Evolutionary conservation across 495 filamentous ascomycete species (phyloP).

Genomic region (Evansstolkia leycettana): DNA sequence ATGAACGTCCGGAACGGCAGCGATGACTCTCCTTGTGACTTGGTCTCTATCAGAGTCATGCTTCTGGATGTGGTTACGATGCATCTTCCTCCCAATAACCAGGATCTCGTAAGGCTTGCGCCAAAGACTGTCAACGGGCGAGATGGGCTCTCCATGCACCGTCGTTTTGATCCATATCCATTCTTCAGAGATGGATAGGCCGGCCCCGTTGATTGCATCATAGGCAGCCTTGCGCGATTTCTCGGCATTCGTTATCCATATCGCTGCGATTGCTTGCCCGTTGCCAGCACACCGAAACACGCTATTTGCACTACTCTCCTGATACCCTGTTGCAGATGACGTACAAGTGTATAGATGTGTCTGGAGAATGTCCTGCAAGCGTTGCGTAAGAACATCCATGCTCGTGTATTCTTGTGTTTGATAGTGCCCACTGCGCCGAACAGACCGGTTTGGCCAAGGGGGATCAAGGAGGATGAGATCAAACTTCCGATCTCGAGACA

Average conservation of each 20-base stretch:
- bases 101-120: constrained; percentile 81
- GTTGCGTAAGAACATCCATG: constrained; percentile 16
- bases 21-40: constrained; percentile 45
- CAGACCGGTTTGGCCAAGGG: constrained; percentile 90
- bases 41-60: background rate
- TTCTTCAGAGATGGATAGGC: constrained; percentile 57
- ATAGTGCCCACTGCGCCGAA: constrained; percentile 57
- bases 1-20: constrained; percentile 80
- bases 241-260: constrained; percentile 84
- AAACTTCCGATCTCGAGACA: constrained; percentile 36
- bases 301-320: no score
- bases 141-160: constrained; percentile 52
- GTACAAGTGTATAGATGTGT: constrained; percentile 11
- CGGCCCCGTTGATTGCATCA: constrained; percentile 47
- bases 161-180: constrained; percentile 93
- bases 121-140: constrained; percentile 55
- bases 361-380: constrained; percentile 17
- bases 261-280: constrained; percentile 30
- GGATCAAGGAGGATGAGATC: constrained; percentile 80
- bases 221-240: constrained; percentile 47
- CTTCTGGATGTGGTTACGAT: constrained; percentile 2
- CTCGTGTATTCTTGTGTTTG: constrained; percentile 31
- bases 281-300: no score
- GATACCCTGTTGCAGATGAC: background rate
- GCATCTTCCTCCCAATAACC: constrained; percentile 45